Evolutionary conservation across 768 basidiomycete genomes (phyloP), one percentile per base, ranked within the genome.

Genomic region (Trametes elegans): DNA sequence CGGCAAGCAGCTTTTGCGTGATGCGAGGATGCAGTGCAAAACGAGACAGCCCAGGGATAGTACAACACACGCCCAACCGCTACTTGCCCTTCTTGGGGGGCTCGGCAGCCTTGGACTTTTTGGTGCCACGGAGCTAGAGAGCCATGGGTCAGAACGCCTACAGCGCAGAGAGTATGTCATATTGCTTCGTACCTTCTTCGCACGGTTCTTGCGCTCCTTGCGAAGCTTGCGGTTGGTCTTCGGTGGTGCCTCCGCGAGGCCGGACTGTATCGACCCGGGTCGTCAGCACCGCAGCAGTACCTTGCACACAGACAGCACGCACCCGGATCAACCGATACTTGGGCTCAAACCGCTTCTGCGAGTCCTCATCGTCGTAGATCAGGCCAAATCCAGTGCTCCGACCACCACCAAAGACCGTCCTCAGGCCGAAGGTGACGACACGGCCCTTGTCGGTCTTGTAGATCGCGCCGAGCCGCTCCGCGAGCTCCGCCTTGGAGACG

Each of bases 181-280:
- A 23, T 16, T 14, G 41, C 18, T 74, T 28, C 57, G n/a, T 42
- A 93, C 95, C 87, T 98, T 98, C 90, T 99, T 99, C 60, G 90
- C 84, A 71, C 96, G 87, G 79, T 99, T 99, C 85, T 99, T 99
- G 68, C 97, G 86, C 81, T 98, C 96, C 80, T 98, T 98, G 75
- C 97, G 88, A 75, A 98, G 85, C 74, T 98, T 98, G 69, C 97
- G 89, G 62, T 93, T 93, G 49, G 96, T 78, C 74, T 88, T 93
- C 38, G 93, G 90, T 60, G 88, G 85, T 79, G 98, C 97, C 60
- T 79, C 55, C 29, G 65, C 70, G 43, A 93, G 71, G 47, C 88
- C 87, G 61, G 79, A 82, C 91, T 93, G 60, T 18, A 47, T n/a
- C n/a, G n/a, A n/a, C 2, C 32, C 3, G 21, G 23, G 31, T 18